Evolutionary conservation across 179 eudicot genomes (phyloP).

Genomic region (Beta macrorhiza): DNA sequence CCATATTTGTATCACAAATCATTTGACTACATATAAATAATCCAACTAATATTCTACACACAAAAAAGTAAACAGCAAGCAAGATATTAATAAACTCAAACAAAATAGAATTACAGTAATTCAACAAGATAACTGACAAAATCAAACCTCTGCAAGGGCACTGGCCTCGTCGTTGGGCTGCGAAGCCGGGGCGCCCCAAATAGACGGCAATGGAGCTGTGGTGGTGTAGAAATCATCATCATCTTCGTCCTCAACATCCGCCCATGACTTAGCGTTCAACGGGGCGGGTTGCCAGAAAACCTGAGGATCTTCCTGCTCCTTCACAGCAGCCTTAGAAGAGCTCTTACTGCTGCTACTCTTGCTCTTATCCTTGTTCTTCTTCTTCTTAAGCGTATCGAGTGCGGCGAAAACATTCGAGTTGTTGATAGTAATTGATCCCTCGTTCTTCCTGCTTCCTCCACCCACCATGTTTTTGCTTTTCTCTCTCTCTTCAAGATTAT

Average conservation of each 20-base stretch:
- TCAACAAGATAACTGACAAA: neutral
- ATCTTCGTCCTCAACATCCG: slow-evolving; percentile 94
- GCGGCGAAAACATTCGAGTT: slow-evolving; percentile 63
- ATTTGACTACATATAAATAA: too few species aligned
- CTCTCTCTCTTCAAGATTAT: neutral
- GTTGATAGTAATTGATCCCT: slow-evolving; percentile 31
- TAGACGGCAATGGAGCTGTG: slow-evolving; percentile 65
- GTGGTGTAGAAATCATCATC: slow-evolving; percentile 93
- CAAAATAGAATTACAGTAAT: neutral
- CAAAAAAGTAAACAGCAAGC: neutral
- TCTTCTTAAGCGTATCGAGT: slow-evolving; percentile 56
- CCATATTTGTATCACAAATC: neutral
- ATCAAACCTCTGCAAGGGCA: slow-evolving; percentile 34
- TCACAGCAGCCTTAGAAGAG: slow-evolving; percentile 32
- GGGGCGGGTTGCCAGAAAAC: slow-evolving; percentile 83
- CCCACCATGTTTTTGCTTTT: slow-evolving; percentile 19
- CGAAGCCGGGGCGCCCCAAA: slow-evolving; percentile 46
- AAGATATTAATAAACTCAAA: neutral
- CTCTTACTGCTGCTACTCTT: slow-evolving; percentile 39
- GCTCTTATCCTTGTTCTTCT: slow-evolving; percentile 63
- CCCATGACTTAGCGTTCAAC: slow-evolving; percentile 77
- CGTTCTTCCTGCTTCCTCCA: slow-evolving; percentile 30
- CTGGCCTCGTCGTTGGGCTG: slow-evolving; percentile 31
- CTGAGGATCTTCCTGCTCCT: slow-evolving; percentile 43
- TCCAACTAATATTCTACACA: slow-evolving; percentile 7